phyloP scores from a whole-genome alignment of 208 protist genomes.

The Angomonas desouzai region DNA sequence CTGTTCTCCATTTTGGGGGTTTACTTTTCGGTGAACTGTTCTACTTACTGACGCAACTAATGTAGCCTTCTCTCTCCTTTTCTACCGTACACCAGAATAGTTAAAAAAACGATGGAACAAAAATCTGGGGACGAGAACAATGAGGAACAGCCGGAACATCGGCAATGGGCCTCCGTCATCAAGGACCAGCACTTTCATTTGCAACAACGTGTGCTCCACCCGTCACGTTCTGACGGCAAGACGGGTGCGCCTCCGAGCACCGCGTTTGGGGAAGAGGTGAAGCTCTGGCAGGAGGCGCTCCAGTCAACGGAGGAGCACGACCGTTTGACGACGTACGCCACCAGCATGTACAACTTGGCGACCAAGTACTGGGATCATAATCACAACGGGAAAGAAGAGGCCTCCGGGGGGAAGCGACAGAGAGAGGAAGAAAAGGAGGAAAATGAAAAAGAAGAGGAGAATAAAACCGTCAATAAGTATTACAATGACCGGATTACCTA shows the following conservation, averaged over 20 bases:
- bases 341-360: slow-evolving; percentile 9
- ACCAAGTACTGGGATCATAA: slow-evolving; percentile 6
- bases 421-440: neutral
- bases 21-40: too few relatives aligned
- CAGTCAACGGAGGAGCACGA: neutral
- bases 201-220: neutral
- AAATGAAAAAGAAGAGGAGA: neutral
- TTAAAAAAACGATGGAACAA: too few relatives aligned
- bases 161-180: slow-evolving; percentile 15
- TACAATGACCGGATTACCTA: neutral
- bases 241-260: neutral
- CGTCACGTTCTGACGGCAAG: too few relatives aligned
- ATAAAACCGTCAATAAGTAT: neutral
- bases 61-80: too few relatives aligned
- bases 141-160: slow-evolving; percentile 15
- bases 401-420: neutral
- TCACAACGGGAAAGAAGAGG: neutral
- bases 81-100: too few relatives aligned
- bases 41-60: too few relatives aligned
- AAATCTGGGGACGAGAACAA: too few relatives aligned
- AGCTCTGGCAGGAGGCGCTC: slow-evolving; percentile 6
- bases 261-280: neutral
- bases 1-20: too few relatives aligned
- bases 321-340: slow-evolving; percentile 1
- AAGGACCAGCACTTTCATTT: slow-evolving; percentile 21